Evolutionary conservation across 1,284 basidiomycete species (phyloP).

Genomic region (Entoloma clypeatum): DNA sequence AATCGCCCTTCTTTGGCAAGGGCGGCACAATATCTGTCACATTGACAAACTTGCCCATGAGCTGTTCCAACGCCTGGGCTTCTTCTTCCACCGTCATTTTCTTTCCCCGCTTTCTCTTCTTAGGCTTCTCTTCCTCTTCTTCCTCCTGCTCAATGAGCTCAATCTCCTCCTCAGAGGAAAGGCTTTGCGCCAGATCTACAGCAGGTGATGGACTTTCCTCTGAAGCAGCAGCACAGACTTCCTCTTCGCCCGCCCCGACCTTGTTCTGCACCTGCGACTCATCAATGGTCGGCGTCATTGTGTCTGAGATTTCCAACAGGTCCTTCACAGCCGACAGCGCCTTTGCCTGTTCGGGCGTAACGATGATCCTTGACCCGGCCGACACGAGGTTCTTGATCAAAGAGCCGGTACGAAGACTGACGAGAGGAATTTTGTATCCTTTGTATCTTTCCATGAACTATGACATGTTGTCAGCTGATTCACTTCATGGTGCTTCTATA

Average conservation of each 20-base stretch:
- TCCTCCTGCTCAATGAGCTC: not conserved
- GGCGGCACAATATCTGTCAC: slow-evolving; percentile 79
- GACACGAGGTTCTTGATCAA: slow-evolving; percentile 36
- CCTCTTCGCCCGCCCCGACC: slow-evolving; percentile 13
- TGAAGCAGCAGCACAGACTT: not conserved
- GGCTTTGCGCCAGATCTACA: too few species aligned
- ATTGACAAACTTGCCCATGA: slow-evolving; percentile 67
- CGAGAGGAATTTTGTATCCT: slow-evolving; percentile 69
- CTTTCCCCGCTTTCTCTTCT: slow-evolving; percentile 22
- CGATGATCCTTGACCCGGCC: slow-evolving; percentile 42
- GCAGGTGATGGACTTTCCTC: too few species aligned
- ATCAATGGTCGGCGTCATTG: slow-evolving; percentile 19
- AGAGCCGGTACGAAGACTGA: slow-evolving; percentile 37
- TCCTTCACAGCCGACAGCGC: slow-evolving; percentile 29
- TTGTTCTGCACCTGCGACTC: slow-evolving; percentile 25
- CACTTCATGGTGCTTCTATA: not conserved
- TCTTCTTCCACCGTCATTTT: slow-evolving; percentile 23
- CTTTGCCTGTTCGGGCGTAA: slow-evolving; percentile 37
- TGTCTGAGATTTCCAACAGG: slow-evolving; percentile 31
- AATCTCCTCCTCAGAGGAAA: too few species aligned
- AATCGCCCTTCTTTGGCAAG: slow-evolving; percentile 83
- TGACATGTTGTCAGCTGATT: slow-evolving; percentile 17
- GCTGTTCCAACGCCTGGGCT: slow-evolving; percentile 25
- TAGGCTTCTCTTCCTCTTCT: slow-evolving; percentile 18
- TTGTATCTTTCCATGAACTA: slow-evolving; percentile 81